phyloP scores from a whole-genome alignment of 176 grass and related monocot species.

The Avena insularis region DNA sequence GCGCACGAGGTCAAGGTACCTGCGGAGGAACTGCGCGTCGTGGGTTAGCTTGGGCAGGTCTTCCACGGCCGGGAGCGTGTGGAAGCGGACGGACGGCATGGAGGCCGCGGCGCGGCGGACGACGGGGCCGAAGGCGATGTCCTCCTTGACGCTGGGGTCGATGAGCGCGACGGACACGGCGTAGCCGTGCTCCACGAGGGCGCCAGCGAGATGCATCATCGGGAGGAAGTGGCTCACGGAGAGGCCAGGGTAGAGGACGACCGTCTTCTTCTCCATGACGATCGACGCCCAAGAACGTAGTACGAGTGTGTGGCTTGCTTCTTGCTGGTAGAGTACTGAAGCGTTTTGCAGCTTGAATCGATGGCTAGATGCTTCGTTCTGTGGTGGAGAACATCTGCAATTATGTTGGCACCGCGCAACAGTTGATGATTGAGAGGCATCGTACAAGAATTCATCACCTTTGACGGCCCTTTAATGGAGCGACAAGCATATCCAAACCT shows the following conservation, averaged over 20 bases:
- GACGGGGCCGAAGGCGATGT: neutral
- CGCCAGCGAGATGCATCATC: neutral
- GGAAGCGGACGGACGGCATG: neutral
- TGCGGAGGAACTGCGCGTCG: neutral
- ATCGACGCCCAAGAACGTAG: too few relatives aligned
- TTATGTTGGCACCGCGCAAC: too few relatives aligned
- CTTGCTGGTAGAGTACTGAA: too few relatives aligned
- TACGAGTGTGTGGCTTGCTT: too few relatives aligned
- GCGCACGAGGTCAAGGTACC: neutral
- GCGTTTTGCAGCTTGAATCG: too few relatives aligned
- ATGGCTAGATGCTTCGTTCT: too few relatives aligned
- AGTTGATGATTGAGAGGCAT: too few relatives aligned
- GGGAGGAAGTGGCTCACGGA: neutral
- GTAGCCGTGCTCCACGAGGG: neutral
- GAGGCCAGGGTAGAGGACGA: neutral
- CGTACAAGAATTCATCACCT: too few relatives aligned
- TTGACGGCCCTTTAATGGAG: too few relatives aligned
- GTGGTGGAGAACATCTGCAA: too few relatives aligned
- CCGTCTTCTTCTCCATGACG: neutral
- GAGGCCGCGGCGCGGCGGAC: neutral
- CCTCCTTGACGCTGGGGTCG: neutral
- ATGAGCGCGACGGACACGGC: slow-evolving; percentile 6
- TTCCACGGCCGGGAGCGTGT: neutral
- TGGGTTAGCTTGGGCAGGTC: neutral
- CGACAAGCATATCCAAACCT: too few relatives aligned